A percentile compares a stretch with the other conserved stretches of the same genome.
Evolutionary conservation across 148 eudicot species (phyloP).

Genomic region (Fallopia convolvulus): DNA sequence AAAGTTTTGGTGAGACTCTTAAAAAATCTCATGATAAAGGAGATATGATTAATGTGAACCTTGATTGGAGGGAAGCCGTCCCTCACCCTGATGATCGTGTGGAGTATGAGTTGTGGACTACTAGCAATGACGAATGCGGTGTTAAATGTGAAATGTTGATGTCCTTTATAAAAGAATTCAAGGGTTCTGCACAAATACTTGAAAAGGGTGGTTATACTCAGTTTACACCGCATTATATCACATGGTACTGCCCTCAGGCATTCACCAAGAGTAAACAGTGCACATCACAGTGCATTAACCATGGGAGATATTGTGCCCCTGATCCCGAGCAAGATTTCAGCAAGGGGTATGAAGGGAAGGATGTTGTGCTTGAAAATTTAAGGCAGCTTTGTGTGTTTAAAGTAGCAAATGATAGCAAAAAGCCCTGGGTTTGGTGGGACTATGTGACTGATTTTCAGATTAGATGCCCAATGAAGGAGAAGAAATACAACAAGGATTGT

Average conservation of each 20-base stretch:
- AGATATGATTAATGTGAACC: constrained; percentile 86
- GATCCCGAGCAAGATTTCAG: constrained; percentile 96
- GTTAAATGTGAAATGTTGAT: constrained; percentile 84
- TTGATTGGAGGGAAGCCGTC: constrained; percentile 97
- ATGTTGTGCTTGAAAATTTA: constrained; percentile 81
- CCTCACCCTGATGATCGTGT: constrained; percentile 97
- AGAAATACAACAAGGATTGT: constrained; percentile 85
- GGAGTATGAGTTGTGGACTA: constrained; percentile 91
- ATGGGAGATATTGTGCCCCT: constrained; percentile 95
- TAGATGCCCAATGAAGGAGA: constrained; percentile 94
- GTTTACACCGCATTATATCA: constrained; percentile 86
- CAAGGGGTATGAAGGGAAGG: constrained; percentile 84
- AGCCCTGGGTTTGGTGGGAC: constrained; percentile 97
- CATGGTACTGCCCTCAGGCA: constrained; percentile 96
- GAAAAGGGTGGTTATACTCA: constrained; percentile 90
- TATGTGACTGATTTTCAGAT: constrained; percentile 92
- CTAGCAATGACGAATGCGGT: constrained; percentile 94
- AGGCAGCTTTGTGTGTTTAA: constrained; percentile 83
- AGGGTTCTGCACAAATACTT: constrained; percentile 85
- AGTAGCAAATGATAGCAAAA: constrained; percentile 69
- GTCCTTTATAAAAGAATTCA: constrained; percentile 79
- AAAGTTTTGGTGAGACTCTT: constrained; percentile 56
- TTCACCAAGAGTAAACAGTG: constrained; percentile 87
- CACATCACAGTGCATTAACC: constrained; percentile 87
- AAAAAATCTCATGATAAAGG: constrained; percentile 49